These are phyloP conservation scores for Schizothecium vesticola DNA, from an alignment of 495 filamentous ascomycete genomes.

Conservation along the genomic window DNA sequence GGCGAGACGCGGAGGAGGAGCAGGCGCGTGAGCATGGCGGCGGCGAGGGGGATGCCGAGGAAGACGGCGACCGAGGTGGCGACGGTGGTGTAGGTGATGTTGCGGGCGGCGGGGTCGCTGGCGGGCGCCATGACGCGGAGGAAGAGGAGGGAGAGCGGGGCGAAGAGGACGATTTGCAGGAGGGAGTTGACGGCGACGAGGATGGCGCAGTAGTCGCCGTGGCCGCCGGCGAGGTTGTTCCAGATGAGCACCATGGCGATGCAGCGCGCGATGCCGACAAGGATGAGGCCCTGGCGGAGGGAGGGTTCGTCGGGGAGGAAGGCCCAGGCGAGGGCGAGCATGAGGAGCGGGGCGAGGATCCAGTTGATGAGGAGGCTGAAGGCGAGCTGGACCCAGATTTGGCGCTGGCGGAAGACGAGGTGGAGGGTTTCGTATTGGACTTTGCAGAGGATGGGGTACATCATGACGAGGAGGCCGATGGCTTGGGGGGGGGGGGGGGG, in stretches of 20 bases:
- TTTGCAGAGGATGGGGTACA: conserved; percentile 94
- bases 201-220: conserved; percentile 82
- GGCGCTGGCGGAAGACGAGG: conserved; percentile 53
- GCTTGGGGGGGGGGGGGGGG: conserved; percentile 38
- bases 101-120: conserved; percentile 19
- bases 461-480: conserved; percentile 82
- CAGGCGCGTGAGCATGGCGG: conserved; percentile 71
- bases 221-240: conserved; percentile 53
- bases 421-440: conserved; percentile 80
- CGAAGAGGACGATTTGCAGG: conserved; percentile 82
- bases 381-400: conserved; percentile 71
- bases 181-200: conserved; percentile 85
- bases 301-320: conserved; percentile 68
- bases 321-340: conserved; percentile 81
- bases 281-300: conserved; percentile 66
- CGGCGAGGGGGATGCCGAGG: conserved; percentile 77
- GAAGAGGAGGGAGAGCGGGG: conserved; percentile 74
- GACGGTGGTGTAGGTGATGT: conserved; percentile 64
- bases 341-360: conserved; percentile 83
- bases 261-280: conserved; percentile 73
- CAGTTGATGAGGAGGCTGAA: conserved; percentile 83
- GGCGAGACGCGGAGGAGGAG: conserved; percentile 50
- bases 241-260: conserved; percentile 65
- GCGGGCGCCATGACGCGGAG: conserved; percentile 59
- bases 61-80: conserved; percentile 79